Base-by-base conservation (phyloP, 495 filamentous ascomycete genomes). In the Penicillium ochrochloron region DNA sequence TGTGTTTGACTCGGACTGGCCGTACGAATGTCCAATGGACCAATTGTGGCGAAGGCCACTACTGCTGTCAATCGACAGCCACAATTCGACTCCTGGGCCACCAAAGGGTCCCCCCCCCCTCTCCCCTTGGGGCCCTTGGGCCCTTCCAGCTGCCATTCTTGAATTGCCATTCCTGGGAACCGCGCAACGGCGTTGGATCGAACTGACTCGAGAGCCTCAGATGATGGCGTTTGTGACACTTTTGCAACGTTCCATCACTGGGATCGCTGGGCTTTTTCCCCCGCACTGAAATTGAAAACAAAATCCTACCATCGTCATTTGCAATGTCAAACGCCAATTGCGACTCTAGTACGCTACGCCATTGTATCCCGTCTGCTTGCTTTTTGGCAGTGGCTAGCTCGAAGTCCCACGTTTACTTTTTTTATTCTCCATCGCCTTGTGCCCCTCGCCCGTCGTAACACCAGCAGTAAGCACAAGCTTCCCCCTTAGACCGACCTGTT, bases 221-320 rank as follows among this genome's bases (percentile, higher is more conserved):
- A 58, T 10, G 34, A 58, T 10, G 41, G 53, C 54, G 39, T 27
- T 57, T 10, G 31, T 25, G 11, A 14, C 52, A 42, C 1, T 17
- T 56, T 31, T 56, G 53, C 39, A 64, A 66, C 57, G 64, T 71
- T 71, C 56, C 70, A 68, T 72, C 53, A 35, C 59, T 46, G 35
- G 51, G 48, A 66, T 57, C 34, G 54, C 31, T 41, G 44, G 29
- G 17, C 59, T 54, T n/a, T 17, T 19, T 46, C 29, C 41, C 57
- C 41, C 34, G 35, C 35, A 39, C 25, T 44, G n/a, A 37, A 37
- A 54, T 54, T 23, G 9, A 48, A 4, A 27, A 2, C 25, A 27
- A 27, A 51, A 54, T 54, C 51, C 60, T 48, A 37, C 51, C 48
- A 53, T 50, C 44, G 29, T 25, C 50, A 41, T 42, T 37, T 12